Evolutionary conservation across 305 asterid species (phyloP), one percentile per base, ranked within the genome.

Genomic region (Andrographis paniculata): DNA sequence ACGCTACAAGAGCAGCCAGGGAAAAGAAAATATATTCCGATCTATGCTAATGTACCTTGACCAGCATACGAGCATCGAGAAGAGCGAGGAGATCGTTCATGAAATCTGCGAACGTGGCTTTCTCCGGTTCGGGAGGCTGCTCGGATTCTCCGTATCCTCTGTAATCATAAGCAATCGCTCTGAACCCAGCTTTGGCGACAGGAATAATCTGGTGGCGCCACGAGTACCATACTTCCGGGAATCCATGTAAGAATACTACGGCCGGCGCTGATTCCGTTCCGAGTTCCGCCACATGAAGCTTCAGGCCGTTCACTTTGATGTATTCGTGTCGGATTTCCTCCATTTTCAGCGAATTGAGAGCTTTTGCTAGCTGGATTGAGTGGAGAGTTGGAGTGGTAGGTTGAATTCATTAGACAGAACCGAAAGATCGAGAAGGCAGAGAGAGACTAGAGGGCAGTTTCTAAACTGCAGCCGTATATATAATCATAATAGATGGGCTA

Each of bases 171-270:
- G 87, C 73, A 1, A 81, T 45, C 3, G 68, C 82, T 62, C 82
- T 48, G 54, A 53, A 81, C 6, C 87, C 78, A 2, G 78, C 71
- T 0, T 56, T 20, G 1, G 76, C 69, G 1, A 43, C 76, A 49
- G 73, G 87, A 30, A 55, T 14, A 80, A 81, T 73, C 62, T 81
- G 87, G 59, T 75, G 63, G 48, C 85, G 69, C 82, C 85, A 78
- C 0, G 82, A 70, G 63, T 78, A 82, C 85, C 85, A 78, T 22
- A 76, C 67, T 33, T 81, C 82, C 0, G 82, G 88, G 48, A 78
- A 78, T 1, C 87, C 93, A 58, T 81, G 93, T 22, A 75, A 35
- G 61, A 78, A 77, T 12, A 75, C 40, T 44, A 69, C 79, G 33
- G 63, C 65, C 51, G 83, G 70, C 17, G 80, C 46, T 17, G 62